Base-by-base conservation (phyloP, 768 basidiomycete species). In the Dacryopinax primogenitus region DNA sequence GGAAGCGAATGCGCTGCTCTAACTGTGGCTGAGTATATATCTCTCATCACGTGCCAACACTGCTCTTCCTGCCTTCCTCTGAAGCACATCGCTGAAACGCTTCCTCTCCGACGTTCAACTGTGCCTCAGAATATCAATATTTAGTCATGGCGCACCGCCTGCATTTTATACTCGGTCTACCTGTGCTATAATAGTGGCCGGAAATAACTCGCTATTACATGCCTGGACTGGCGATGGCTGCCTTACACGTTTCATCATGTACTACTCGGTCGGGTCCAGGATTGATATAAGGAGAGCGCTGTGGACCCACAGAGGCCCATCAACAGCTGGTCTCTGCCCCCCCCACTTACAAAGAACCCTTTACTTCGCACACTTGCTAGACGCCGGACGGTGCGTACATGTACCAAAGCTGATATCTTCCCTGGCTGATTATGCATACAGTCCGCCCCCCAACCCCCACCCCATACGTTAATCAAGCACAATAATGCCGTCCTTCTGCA, bases 361-460 rank as follows among this genome's bases (percentile, higher is more conserved):
- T 44, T 18, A 23, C 41, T 23, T 44, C 51, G 13, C 45, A 9
- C 45, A 15, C 26, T 28, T 7, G 15, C 12, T 26, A 28, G 51
- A 58, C 51, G 51, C 51, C 51, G 51, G 51, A 28, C 51, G 51
- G 51, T 58, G 51, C 26, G 51, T 58, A 58, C 7, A n/a, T n/a
- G n/a, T n/a, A n/a, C n/a, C n/a, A n/a, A n/a, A n/a, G n/a, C n/a
- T n/a, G n/a, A n/a, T n/a, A n/a, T n/a, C n/a, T n/a, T n/a, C n/a
- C n/a, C n/a, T 9, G n/a, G 30, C 51, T 58, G 3, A 58, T 32
- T 13, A 13, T 13, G 21, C 3, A 11, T 28, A 9, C 30, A 58
- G 51, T 58, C 51, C n/a, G n/a, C n/a, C 51, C 3, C 51, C 18
- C 30, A 26, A 11, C 51, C 4, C 51, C 11, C 51, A 30, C 51